Evolutionary conservation across 352 stramenopile genomes (phyloP).

Genomic region (Phytophthora fragariae): DNA sequence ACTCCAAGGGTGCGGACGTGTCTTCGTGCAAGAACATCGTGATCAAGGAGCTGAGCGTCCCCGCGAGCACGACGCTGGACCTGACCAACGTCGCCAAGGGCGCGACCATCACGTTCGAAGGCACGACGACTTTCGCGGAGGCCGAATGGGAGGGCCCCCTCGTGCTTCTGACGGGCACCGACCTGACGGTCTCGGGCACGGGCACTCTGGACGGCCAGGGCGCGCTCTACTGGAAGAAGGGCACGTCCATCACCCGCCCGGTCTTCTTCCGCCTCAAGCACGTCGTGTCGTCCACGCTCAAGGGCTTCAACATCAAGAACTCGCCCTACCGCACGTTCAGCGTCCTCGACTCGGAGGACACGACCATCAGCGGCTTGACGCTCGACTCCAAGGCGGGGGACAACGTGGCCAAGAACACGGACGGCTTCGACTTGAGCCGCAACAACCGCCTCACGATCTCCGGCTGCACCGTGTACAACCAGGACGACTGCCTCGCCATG

Average conservation of each 20-base stretch:
- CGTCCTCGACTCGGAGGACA: slow-evolving; percentile 37
- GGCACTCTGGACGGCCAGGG: slow-evolving; percentile 41
- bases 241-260: slow-evolving; percentile 32
- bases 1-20: slow-evolving; percentile 38
- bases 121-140: slow-evolving; percentile 47
- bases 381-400: slow-evolving; percentile 34
- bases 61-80: slow-evolving; percentile 44
- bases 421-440: slow-evolving; percentile 41
- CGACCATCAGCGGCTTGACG: slow-evolving; percentile 33
- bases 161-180: slow-evolving; percentile 33
- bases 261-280: slow-evolving; percentile 43
- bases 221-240: slow-evolving; percentile 42
- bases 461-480: slow-evolving; percentile 44
- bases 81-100: slow-evolving; percentile 39
- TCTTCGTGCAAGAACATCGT: slow-evolving; percentile 42
- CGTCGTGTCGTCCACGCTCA: slow-evolving; percentile 40
- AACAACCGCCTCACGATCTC: slow-evolving; percentile 42
- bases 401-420: slow-evolving; percentile 34
- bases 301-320: slow-evolving; percentile 55
- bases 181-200: slow-evolving; percentile 34
- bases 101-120: slow-evolving; percentile 46
- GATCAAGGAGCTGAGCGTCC: slow-evolving; percentile 44
- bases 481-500: slow-evolving; percentile 43
- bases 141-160: slow-evolving; percentile 47
- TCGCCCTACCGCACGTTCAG: slow-evolving; percentile 53